Conservation (phyloP, 192 early-diverging fungal genomes). For the Tieghemiomyces parasiticus region DNA sequence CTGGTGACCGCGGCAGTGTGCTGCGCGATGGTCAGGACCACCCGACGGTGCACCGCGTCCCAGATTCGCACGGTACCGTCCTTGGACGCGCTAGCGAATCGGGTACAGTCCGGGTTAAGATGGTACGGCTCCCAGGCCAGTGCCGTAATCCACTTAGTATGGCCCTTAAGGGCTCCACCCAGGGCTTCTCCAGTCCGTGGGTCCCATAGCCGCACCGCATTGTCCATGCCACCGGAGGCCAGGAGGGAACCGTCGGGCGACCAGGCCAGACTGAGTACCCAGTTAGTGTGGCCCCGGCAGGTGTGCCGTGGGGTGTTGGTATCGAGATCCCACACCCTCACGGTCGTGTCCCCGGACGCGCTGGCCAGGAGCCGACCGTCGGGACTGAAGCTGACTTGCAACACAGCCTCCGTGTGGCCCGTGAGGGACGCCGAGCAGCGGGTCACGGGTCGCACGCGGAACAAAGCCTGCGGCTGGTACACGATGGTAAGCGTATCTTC, state of each 20-base stretch:
- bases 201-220: constrained; percentile 79
- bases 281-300: constrained; percentile 71
- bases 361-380: constrained; percentile 84
- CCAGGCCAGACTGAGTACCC: constrained; percentile 91
- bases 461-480: constrained; percentile 92
- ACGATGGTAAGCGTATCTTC: constrained; percentile 84
- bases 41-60: constrained; percentile 65
- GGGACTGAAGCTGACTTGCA: constrained; percentile 78
- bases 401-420: constrained; percentile 88
- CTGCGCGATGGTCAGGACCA: constrained; percentile 61
- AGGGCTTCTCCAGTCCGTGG: constrained; percentile 66
- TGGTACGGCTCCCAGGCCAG: constrained; percentile 92
- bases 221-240: constrained; percentile 93
- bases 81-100: constrained; percentile 81
- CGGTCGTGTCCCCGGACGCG: constrained; percentile 87
- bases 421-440: constrained; percentile 80
- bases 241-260: constrained; percentile 72
- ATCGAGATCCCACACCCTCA: constrained; percentile 92
- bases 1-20: constrained; percentile 91
- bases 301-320: constrained; percentile 89
- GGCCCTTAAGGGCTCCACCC: constrained; percentile 65
- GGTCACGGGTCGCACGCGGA: constrained; percentile 82
- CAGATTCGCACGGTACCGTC: constrained; percentile 89
- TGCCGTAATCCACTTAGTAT: constrained; percentile 78
- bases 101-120: constrained; percentile 55